Base-by-base conservation (phyloP, 208 protist species). In the Cochliopodium minus region DNA sequence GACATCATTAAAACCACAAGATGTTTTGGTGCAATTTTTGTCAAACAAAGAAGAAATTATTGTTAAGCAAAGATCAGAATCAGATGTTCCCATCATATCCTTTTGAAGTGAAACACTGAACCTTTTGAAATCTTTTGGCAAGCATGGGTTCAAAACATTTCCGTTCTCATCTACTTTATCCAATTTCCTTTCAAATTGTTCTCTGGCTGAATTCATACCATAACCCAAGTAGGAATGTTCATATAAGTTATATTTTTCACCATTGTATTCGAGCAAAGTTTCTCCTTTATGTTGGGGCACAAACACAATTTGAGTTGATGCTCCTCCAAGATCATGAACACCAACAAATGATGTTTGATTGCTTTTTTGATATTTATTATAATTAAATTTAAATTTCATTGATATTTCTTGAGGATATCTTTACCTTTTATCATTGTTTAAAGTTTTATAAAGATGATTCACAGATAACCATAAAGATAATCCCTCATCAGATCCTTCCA, bases 201-300 rank as follows among this genome's bases (percentile, higher is more conserved):
- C 57, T 43, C 68, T 67, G 13, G 76, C 80, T 0, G 66, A 69
- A 45, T 78, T 70, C 35, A 86, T 64, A 22, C 80, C 80, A 52
- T 73, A 74, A 32, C 77, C 80, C 28, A 82, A 70, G 60, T 86
- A 81, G 62, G 74, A 79, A 66, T 83, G 77, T 67, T 83, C 74
- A 49, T 83, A 86, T 9, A 77, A 61, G 20, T 50, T 28, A 20
- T 43, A 43, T 55, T 77, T 59, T 0, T n/a, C 34, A 2, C 67
- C 62, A 23, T 64, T 62, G 32, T 65, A 63, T 25, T 55, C 57
- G 26, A 40, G 57, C 0, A 63, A 46, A 6, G n/a, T n/a, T n/a
- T n/a, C n/a, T n/a, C n/a, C n/a, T n/a, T n/a, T n/a, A n/a, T n/a
- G n/a, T n/a, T n/a, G n/a, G n/a, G 73, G 71, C 25, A 73, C 68